phyloP scores from a whole-genome alignment of 2,329 filamentous ascomycete genomes.

The Xylariaceae sp. region DNA sequence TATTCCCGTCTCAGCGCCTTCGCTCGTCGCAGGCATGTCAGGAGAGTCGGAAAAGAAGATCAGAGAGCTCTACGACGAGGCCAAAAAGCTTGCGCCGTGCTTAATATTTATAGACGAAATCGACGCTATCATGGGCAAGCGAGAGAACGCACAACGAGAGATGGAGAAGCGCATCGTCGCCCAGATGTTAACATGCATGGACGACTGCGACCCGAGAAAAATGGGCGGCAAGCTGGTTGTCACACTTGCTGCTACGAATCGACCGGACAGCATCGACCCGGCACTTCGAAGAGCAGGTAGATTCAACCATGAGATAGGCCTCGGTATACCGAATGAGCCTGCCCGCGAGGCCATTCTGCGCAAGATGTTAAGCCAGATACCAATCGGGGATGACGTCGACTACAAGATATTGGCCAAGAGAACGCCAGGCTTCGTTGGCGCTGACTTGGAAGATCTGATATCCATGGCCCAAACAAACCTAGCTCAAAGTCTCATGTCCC shows the following conservation, averaged over 20 bases:
- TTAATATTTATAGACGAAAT: conserved; percentile 91
- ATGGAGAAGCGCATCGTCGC: conserved; percentile 86
- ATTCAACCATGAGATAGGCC: conserved; percentile 81
- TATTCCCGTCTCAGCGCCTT: conserved; percentile 76
- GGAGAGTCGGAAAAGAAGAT: conserved; percentile 87
- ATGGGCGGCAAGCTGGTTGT: conserved; percentile 73
- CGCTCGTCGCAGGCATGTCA: conserved; percentile 80
- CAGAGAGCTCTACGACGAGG: conserved; percentile 81
- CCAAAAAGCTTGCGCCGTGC: conserved; percentile 79
- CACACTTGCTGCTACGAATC: conserved; percentile 86
- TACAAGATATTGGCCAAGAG: conserved; percentile 71
- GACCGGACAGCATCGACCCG: conserved; percentile 80
- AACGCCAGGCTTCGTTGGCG: conserved; percentile 90
- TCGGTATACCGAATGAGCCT: conserved; percentile 78
- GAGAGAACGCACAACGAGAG: conserved; percentile 77
- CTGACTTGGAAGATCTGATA: conserved; percentile 71
- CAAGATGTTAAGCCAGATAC: conserved; percentile 64
- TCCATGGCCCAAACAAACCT: conserved; percentile 40
- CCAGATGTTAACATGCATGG: conserved; percentile 83
- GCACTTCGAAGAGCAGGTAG: conserved; percentile 68
- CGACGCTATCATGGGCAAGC: conserved; percentile 83
- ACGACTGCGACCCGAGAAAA: conserved; percentile 68
- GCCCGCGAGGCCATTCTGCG: conserved; percentile 75
- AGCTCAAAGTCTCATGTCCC: conserved; percentile 27
- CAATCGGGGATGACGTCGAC: conserved; percentile 66